Conservation (phyloP, 1,284 basidiomycete species). For the Prillingera fragicola region DNA sequence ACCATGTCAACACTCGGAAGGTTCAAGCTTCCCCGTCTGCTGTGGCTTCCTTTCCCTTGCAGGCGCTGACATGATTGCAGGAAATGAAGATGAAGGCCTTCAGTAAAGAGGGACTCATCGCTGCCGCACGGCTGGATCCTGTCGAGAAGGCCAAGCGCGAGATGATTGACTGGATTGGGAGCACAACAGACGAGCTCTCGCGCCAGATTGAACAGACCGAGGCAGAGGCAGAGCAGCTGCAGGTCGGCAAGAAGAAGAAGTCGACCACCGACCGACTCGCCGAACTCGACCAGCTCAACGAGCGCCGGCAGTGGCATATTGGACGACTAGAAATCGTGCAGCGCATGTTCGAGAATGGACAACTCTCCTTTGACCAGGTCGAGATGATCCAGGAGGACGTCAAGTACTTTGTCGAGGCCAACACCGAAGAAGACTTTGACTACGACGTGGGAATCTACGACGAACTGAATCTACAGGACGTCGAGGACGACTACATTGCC, state of each 20-base stretch:
- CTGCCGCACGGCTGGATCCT: constrained; percentile 89
- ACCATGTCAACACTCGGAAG: no score
- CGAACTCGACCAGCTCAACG: constrained; percentile 83
- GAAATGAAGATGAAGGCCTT: constrained; percentile 99
- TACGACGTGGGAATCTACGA: constrained; percentile 98
- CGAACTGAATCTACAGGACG: constrained; percentile 90
- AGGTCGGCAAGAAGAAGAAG: constrained; percentile 59
- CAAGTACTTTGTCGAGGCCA: constrained; percentile 92
- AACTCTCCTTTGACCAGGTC: constrained; percentile 75
- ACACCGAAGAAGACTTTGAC: constrained; percentile 94
- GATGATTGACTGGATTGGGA: constrained; percentile 77
- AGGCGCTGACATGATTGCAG: no score
- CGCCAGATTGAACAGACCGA: constrained; percentile 92
- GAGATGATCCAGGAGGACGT: constrained; percentile 87
- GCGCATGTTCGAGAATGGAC: constrained; percentile 89
- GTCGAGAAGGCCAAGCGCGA: constrained; percentile 95
- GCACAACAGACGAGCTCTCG: constrained; percentile 82
- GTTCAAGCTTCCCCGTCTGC: no score
- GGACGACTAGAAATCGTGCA: constrained; percentile 87
- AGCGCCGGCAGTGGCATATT: constrained; percentile 93
- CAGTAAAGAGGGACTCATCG: constrained; percentile 96
- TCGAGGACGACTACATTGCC: constrained; percentile 72
- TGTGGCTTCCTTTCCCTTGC: no score
- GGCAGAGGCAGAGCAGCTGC: constrained; percentile 84
- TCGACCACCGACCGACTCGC: constrained; percentile 63